Conservation (phyloP, 495 filamentous ascomycete genomes). For the Neurospora discreta region DNA sequence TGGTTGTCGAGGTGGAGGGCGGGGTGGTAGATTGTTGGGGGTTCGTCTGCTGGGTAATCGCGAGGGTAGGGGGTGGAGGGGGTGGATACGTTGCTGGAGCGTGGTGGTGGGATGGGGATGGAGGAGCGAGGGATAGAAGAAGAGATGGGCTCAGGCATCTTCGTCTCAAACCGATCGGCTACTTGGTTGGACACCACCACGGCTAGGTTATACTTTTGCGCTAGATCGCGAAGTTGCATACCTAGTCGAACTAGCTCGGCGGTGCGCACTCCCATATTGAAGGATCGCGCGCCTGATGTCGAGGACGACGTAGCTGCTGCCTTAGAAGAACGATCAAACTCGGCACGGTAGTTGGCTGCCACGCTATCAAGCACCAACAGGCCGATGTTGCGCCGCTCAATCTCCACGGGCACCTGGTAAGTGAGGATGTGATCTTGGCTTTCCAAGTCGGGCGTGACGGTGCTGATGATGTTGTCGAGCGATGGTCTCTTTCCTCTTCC, state of each 20-base stretch:
- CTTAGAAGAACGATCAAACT: constrained; percentile 50
- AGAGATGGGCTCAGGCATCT: constrained; percentile 6
- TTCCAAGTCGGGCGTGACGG: constrained; percentile 85
- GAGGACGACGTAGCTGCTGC: neutral
- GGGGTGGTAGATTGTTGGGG: constrained; percentile 21
- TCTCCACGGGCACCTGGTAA: constrained; percentile 82
- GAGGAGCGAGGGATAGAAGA: constrained; percentile 5
- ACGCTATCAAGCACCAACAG: constrained; percentile 82
- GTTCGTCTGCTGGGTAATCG: constrained; percentile 13
- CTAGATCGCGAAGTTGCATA: constrained; percentile 62
- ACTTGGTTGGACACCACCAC: constrained; percentile 94
- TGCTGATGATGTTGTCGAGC: constrained; percentile 59
- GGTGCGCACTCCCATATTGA: constrained; percentile 49
- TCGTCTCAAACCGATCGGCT: constrained; percentile 61
- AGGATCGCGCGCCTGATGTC: constrained; percentile 3
- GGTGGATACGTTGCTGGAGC: constrained; percentile 1
- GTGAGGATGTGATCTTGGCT: constrained; percentile 88
- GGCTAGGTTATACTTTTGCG: constrained; percentile 59
- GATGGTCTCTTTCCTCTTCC: constrained; percentile 39
- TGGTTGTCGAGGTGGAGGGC: constrained; percentile 73
- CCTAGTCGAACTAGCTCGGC: constrained; percentile 66
- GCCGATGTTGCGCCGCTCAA: constrained; percentile 60
- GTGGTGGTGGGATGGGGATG: neutral
- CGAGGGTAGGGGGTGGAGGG: constrained; percentile 30
- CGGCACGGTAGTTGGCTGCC: constrained; percentile 88